Evolutionary conservation across 192 early-diverging fungal species (phyloP), one percentile per base, ranked within the genome.

Genomic region (Phycomyces nitens): DNA sequence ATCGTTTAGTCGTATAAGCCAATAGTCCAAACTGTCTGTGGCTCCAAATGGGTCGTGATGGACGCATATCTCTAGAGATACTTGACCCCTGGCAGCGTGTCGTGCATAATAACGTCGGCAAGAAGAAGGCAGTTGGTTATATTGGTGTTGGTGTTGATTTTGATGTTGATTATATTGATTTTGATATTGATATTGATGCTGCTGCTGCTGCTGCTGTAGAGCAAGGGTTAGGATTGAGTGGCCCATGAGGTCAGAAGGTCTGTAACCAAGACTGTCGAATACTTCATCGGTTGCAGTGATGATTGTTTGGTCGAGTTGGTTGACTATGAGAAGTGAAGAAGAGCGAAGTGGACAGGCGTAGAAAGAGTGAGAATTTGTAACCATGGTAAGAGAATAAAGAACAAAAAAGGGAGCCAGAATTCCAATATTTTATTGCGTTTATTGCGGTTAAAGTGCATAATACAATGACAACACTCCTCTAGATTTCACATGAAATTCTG

Each of bases 1-100:
- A 1, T 0, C 21, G 2, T 6, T 21, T 29, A 62, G 34, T 53
- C 38, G 24, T 23, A 63, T 54, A 15, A 63, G 16, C 62, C 62
- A 63, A 34, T 63, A 63, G 18, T 63, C 62, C 15, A 63, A 21
- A 27, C 62, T 23, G 24, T n/a, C 51, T 26, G 38, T 15, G 18
- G 34, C n/a, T 41, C 62, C 62, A 18, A 63, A 40, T 15, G 62
- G 62, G 24, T 63, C 62, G 21, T 63, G 62, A 26, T 63, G 62
- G 8, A 63, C 40, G 41, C 62, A 63, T 24, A 63, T 51, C 39
- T 63, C 50, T 41, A 63, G 41, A 9, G 21, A n/a, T 3, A 63
- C 15, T n/a, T 41, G 44, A 12, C 23, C 14, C 26, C 52, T 39
- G 15, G 40, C 40, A 40, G 62, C 34, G 51, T 63, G 62, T 9